Conservation (phyloP, 1,284 basidiomycete species). For the Grifola frondosa region DNA sequence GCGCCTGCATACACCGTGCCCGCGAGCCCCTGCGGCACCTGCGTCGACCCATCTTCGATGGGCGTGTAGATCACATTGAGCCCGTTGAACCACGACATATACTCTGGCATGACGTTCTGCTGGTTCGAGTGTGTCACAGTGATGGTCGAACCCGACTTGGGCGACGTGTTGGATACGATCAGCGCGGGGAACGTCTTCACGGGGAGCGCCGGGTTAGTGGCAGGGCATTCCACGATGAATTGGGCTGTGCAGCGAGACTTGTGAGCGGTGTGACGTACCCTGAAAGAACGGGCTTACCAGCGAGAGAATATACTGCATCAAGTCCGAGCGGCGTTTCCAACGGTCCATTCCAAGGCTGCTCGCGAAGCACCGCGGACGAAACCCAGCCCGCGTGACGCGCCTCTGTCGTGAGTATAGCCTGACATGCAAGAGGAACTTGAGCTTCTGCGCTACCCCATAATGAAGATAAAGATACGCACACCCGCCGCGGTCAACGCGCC, state of each 20-base stretch:
- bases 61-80: slow-evolving; percentile 11
- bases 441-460: too few relatives aligned
- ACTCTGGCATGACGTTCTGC: not conserved
- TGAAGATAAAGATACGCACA: slow-evolving; percentile 2
- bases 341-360: slow-evolving; percentile 53
- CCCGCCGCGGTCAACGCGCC: slow-evolving; percentile 15
- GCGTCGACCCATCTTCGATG: slow-evolving; percentile 17
- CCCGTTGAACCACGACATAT: slow-evolving; percentile 16
- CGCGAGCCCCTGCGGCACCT: slow-evolving; percentile 17
- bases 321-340: slow-evolving; percentile 52
- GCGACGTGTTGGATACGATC: slow-evolving; percentile 20
- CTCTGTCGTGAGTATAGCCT: slow-evolving; percentile 46
- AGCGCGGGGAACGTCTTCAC: slow-evolving; percentile 40
- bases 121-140: slow-evolving; percentile 22
- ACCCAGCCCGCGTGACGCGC: slow-evolving; percentile 53
- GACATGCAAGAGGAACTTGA: not conserved
- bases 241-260: slow-evolving; percentile 8
- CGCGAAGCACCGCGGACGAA: slow-evolving; percentile 42
- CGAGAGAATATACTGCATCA: slow-evolving; percentile 35
- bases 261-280: not conserved
- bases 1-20: slow-evolving; percentile 22
- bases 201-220: slow-evolving; percentile 38
- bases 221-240: slow-evolving; percentile 34
- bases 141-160: slow-evolving; percentile 25
- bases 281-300: slow-evolving; percentile 11